Conservation (phyloP, 140 eudicot genomes). For the Senecio squalidus region DNA sequence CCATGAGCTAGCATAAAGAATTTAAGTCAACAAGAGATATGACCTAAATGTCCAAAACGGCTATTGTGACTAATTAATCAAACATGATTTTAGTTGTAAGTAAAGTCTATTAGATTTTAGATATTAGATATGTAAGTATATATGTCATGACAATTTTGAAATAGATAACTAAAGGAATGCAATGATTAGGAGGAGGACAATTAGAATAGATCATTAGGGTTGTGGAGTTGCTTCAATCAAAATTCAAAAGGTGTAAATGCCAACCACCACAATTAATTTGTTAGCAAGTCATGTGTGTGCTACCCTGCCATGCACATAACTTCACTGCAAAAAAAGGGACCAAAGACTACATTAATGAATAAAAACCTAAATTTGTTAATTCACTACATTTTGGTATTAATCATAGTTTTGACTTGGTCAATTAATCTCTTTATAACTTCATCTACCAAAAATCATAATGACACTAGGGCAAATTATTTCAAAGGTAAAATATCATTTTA, state of each 20-base stretch:
- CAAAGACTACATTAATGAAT: constrained; percentile 23
- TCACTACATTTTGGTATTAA: constrained; percentile 11
- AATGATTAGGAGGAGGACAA: constrained; percentile 27
- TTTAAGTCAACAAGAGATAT: not conserved
- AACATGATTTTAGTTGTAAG: too few species aligned
- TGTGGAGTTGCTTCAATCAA: constrained; percentile 39
- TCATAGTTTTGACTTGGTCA: constrained; percentile 17
- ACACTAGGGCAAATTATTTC: too few species aligned
- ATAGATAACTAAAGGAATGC: not conserved
- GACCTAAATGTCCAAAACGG: not conserved
- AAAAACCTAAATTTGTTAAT: constrained; percentile 20
- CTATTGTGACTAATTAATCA: not conserved
- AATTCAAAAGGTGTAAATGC: constrained; percentile 36
- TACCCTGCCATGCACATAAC: constrained; percentile 34
- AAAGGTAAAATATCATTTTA: not conserved
- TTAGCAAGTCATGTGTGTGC: constrained; percentile 40
- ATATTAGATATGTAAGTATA: not conserved
- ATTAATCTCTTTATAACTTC: constrained; percentile 7
- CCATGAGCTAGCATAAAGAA: not conserved
- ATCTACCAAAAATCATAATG: constrained; percentile 9
- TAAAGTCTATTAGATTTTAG: not conserved
- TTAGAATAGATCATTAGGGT: constrained; percentile 14
- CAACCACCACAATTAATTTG: constrained; percentile 34
- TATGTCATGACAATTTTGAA: not conserved
- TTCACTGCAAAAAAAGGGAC: constrained; percentile 29